Evolutionary conservation across 2,329 filamentous ascomycete genomes (phyloP).

Genomic region (Cytospora mali): DNA sequence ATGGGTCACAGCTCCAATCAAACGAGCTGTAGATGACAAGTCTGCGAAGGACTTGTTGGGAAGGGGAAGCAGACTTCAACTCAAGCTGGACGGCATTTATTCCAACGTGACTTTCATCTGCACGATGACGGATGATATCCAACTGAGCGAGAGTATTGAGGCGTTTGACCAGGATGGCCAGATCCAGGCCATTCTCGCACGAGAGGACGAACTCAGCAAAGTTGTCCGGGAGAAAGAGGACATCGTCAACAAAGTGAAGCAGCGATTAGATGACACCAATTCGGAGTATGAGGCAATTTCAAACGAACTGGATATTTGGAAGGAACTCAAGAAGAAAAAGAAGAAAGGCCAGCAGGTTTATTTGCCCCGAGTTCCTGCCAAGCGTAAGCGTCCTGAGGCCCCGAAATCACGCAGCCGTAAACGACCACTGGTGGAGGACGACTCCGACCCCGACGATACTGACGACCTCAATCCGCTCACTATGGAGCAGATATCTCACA

Average conservation of each 20-base stretch:
- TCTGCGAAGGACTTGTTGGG: conserved; percentile 58
- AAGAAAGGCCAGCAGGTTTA: neutral
- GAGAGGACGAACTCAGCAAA: neutral
- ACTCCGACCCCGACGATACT: neutral
- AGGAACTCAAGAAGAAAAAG: neutral
- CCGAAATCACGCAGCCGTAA: neutral
- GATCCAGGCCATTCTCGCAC: neutral
- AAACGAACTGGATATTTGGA: neutral
- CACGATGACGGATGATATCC: conserved; percentile 64
- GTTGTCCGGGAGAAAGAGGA: neutral
- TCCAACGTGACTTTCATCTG: conserved; percentile 62
- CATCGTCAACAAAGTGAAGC: neutral
- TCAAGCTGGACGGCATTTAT: conserved; percentile 61
- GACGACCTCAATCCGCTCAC: neutral
- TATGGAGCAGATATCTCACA: neutral
- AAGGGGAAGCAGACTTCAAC: conserved; percentile 58
- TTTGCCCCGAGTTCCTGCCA: conserved; percentile 1
- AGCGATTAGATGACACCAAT: neutral
- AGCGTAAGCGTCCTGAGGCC: conserved; percentile 5
- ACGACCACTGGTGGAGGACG: neutral
- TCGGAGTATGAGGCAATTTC: neutral
- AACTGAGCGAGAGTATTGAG: neutral
- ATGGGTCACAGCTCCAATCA: conserved; percentile 66
- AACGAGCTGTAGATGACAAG: conserved; percentile 61
- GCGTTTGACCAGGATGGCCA: conserved; percentile 14